phyloP scores from a whole-genome alignment of 1,139 yeast species.

The Tardiomyces digboiensis region DNA sequence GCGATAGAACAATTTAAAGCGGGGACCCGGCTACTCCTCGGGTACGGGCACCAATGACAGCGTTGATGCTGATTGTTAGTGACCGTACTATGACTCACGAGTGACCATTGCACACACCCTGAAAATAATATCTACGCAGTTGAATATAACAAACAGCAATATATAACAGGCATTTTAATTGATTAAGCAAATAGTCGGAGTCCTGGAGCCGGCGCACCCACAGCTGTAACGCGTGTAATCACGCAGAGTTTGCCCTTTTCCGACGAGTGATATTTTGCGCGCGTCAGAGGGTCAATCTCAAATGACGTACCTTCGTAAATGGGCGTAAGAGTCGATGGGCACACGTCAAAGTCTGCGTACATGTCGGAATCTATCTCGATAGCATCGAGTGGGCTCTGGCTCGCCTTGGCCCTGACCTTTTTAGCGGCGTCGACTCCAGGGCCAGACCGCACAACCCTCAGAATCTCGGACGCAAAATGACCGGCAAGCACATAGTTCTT shows the following conservation, averaged over 20 bases:
- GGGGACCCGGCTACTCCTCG: too few relatives aligned
- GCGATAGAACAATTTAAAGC: too few relatives aligned
- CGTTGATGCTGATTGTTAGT: too few relatives aligned
- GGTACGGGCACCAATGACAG: too few relatives aligned
- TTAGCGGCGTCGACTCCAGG: slow-evolving; percentile 85
- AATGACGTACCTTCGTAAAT: slow-evolving; percentile 67
- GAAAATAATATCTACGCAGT: too few relatives aligned
- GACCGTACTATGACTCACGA: too few relatives aligned
- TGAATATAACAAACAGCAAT: too few relatives aligned
- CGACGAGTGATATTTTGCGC: slow-evolving; percentile 66
- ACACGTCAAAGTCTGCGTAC: slow-evolving; percentile 81
- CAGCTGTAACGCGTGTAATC: slow-evolving; percentile 65
- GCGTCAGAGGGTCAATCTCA: slow-evolving; percentile 72
- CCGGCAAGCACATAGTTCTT: slow-evolving; percentile 88
- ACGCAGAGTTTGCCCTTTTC: slow-evolving; percentile 73
- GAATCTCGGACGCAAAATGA: slow-evolving; percentile 77
- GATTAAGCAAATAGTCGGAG: slow-evolving; percentile 38
- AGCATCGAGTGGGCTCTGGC: slow-evolving; percentile 73
- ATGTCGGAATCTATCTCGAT: slow-evolving; percentile 90
- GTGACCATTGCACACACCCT: too few relatives aligned
- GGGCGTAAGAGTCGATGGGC: slow-evolving; percentile 83
- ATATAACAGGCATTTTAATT: not conserved
- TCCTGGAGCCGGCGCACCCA: slow-evolving; percentile 97
- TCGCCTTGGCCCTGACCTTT: slow-evolving; percentile 73
- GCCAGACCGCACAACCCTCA: slow-evolving; percentile 59